Evolutionary conservation across 1,139 yeast genomes (phyloP).

Genomic region (Sugiyamaella pinicola): DNA sequence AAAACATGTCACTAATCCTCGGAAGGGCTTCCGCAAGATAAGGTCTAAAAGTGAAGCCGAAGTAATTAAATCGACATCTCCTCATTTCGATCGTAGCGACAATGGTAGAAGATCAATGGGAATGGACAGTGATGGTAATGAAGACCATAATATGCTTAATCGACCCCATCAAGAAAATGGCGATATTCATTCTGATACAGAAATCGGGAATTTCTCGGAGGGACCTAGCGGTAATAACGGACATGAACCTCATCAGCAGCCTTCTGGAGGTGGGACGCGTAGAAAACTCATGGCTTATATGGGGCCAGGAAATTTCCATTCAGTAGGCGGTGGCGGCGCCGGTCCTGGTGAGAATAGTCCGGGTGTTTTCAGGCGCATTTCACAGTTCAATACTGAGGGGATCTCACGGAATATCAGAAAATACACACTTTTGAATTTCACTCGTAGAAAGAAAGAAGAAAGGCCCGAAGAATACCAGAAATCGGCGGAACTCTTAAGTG

Average conservation of each 20-base stretch:
- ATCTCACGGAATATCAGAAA: conserved; percentile 37
- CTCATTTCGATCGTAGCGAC: conserved; percentile 9
- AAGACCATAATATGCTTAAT: background rate
- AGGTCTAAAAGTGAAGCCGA: conserved; percentile 34
- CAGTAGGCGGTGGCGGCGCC: background rate
- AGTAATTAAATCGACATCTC: conserved; percentile 22
- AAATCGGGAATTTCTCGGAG: conserved; percentile 3
- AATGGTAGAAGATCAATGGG: conserved; percentile 17
- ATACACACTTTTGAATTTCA: conserved; percentile 33
- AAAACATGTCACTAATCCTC: background rate
- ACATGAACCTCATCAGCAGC: conserved; percentile 1
- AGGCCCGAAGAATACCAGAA: conserved; percentile 44
- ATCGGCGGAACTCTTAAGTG: conserved; percentile 65
- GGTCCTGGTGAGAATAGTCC: conserved; percentile 8
- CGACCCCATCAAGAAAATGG: conserved; percentile 3
- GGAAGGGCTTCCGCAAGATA: conserved; percentile 25
- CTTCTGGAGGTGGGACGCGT: background rate
- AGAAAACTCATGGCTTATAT: background rate
- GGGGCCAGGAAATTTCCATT: background rate
- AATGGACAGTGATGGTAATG: background rate
- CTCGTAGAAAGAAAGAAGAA: conserved; percentile 35
- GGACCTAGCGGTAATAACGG: conserved; percentile 6
- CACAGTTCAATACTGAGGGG: conserved; percentile 32
- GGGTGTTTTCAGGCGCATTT: conserved; percentile 28
- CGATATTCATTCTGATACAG: conserved; percentile 28